phyloP scores from a whole-genome alignment of 2,329 filamentous ascomycete genomes.

The Hymenotorrendiella dingleyae region DNA sequence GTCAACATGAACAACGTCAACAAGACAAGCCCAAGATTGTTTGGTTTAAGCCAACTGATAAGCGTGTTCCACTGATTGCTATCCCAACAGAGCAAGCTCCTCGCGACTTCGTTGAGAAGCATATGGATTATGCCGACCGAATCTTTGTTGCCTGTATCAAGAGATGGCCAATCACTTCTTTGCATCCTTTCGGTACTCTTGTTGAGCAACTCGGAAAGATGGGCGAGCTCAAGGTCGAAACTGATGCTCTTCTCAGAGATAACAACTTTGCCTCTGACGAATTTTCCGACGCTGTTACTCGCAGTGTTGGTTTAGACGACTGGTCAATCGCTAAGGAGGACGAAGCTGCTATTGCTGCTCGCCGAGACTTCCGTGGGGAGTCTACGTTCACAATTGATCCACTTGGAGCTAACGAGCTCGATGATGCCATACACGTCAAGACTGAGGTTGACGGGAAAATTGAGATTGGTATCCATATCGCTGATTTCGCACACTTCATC shows the following conservation, averaged over 20 bases:
- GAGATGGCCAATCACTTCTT: constrained; percentile 98
- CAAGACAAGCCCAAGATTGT: constrained; percentile 99
- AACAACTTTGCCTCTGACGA: constrained; percentile 99
- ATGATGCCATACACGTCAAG: constrained; percentile 91
- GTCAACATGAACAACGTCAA: constrained; percentile 72
- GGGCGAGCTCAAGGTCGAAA: constrained; percentile 96
- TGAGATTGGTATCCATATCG: constrained; percentile 91
- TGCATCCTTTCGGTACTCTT: constrained; percentile 95
- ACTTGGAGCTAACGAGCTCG: constrained; percentile 79
- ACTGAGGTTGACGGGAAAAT: constrained; percentile 75
- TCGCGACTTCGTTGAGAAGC: constrained; percentile 95
- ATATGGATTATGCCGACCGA: constrained; percentile 93
- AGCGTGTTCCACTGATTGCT: constrained; percentile 94
- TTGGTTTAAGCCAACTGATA: constrained; percentile 99
- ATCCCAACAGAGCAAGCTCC: constrained; percentile 98
- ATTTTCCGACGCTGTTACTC: constrained; percentile 92
- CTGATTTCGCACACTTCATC: constrained; percentile 94
- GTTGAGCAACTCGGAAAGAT: constrained; percentile 96
- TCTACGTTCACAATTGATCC: constrained; percentile 89
- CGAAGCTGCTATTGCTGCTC: constrained; percentile 63
- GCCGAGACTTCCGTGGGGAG: constrained; percentile 86
- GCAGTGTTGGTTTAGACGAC: constrained; percentile 86
- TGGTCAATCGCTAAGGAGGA: constrained; percentile 85
- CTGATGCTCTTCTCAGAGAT: constrained; percentile 90
- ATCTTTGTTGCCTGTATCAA: constrained; percentile 99